These are phyloP conservation scores for Psilocybe mexicana DNA, from an alignment of 1,284 basidiomycete species.

Conservation along the genomic window DNA sequence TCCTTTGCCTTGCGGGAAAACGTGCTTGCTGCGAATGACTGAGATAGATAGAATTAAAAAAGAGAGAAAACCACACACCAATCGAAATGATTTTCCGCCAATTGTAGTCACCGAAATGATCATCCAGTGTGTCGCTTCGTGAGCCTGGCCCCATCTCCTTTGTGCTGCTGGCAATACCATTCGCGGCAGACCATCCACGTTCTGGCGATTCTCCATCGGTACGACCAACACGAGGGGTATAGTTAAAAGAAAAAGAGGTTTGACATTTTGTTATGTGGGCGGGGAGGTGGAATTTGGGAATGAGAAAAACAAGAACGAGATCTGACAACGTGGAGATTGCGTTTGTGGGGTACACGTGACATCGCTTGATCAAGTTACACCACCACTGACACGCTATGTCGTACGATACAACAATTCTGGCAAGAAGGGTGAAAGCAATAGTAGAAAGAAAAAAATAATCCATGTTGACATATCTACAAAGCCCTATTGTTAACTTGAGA, in stretches of 20 bases:
- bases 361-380: conserved; percentile 11
- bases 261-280: conserved; percentile 27
- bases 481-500: neutral
- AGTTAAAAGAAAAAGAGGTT: conserved; percentile 26
- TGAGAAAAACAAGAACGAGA: neutral
- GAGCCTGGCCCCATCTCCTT: conserved; percentile 33
- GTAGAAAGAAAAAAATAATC: conserved; percentile 24
- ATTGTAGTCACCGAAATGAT: conserved; percentile 30
- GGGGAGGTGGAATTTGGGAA: conserved; percentile 34
- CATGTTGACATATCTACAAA: conserved; percentile 22
- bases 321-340: neutral
- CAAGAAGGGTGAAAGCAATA: neutral
- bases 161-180: conserved; percentile 28
- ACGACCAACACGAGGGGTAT: conserved; percentile 21
- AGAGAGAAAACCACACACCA: conserved; percentile 5
- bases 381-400: conserved; percentile 28
- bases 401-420: conserved; percentile 21
- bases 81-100: conserved; percentile 23
- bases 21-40: neutral
- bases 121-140: conserved; percentile 31
- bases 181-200: conserved; percentile 26
- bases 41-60: neutral
- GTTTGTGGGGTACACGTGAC: neutral
- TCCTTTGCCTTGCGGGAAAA: conserved; percentile 11
- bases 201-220: conserved; percentile 31